Evolutionary conservation across 306 rosid species (phyloP).

Genomic region (Oemleria cerasiformis): DNA sequence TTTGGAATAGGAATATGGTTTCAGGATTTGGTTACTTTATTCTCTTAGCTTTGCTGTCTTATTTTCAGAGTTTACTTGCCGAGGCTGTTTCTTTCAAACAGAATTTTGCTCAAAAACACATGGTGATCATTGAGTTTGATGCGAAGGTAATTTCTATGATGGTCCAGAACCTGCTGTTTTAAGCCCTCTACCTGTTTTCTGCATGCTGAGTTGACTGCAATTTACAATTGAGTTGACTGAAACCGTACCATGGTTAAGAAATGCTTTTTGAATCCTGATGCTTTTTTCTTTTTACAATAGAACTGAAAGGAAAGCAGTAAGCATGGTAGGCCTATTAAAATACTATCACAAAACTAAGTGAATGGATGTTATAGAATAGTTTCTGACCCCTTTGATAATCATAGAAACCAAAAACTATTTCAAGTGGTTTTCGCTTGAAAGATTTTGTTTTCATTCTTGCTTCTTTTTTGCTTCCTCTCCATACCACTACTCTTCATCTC

Average conservation of each 20-base stretch:
- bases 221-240: neutral
- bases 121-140: slow-evolving; percentile 69
- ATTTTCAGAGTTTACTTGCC: slow-evolving; percentile 62
- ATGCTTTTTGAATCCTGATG: neutral
- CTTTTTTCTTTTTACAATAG: neutral
- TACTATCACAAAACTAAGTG: neutral
- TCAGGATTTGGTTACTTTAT: slow-evolving; percentile 11
- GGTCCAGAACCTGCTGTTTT: slow-evolving; percentile 10
- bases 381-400: no score
- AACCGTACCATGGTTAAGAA: neutral
- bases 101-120: slow-evolving; percentile 49
- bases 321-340: neutral
- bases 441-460: no score
- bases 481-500: no score
- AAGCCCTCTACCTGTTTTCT: neutral
- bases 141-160: slow-evolving; percentile 59
- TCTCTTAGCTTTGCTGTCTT: slow-evolving; percentile 15
- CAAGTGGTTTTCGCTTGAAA: no score
- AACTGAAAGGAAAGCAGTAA: neutral
- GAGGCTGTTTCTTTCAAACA: slow-evolving; percentile 52
- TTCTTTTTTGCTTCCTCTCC: no score
- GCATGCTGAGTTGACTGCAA: neutral
- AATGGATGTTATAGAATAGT: neutral
- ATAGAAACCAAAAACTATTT: no score
- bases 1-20: neutral